Base-by-base conservation (phyloP, 148 eudicot species). In the Fagopyrum tataricum region DNA sequence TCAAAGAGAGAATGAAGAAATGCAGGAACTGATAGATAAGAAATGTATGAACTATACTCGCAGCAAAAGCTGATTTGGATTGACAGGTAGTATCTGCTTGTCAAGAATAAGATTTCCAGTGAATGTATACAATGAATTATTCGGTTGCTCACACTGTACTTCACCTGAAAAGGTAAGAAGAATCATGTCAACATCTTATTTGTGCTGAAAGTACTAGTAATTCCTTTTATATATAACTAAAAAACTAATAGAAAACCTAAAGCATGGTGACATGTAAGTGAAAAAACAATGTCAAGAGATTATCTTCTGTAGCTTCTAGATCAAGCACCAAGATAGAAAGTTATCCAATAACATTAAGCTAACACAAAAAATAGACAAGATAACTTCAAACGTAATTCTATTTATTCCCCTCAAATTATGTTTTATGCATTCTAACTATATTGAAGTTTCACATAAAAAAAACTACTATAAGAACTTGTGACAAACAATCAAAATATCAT, bases 91-190 rank as follows among this genome's bases (percentile, higher is more conserved):
- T 15, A 92, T 95, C 80, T 95, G 99, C 84, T 86, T 82, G 62
- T 95, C 84, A 74, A 87, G 76, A 68, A 90, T 87, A 85, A 95
- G 87, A 83, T 95, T 95, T 44, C 99, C 99, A 76, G 97, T 92
- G 79, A 88, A 91, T 17, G 99, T 95, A 81, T 95, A 95, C 78
- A 95, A 83, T 11, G 99, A 95, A 85, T 95, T 95, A 79, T 91
- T 95, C 75, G 99, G 97, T 78, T 95, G 97, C 79, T 95, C 99
- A 77, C 99, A 95, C 64, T 90, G 89, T 74, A 95, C 81, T 85
- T 95, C 99, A 74, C 97, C 99, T 95, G 89, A 78, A 78, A 73
- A 62, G 9, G 61, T 39, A 41, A 64, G 37, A 31, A 26, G 47
- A 67, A 51, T 31, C 24, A 64, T 43, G 42, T 44, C 51, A 64